Evolutionary conservation across 192 early-diverging fungal genomes (phyloP).

Genomic region (Backusella mclennaniae): DNA sequence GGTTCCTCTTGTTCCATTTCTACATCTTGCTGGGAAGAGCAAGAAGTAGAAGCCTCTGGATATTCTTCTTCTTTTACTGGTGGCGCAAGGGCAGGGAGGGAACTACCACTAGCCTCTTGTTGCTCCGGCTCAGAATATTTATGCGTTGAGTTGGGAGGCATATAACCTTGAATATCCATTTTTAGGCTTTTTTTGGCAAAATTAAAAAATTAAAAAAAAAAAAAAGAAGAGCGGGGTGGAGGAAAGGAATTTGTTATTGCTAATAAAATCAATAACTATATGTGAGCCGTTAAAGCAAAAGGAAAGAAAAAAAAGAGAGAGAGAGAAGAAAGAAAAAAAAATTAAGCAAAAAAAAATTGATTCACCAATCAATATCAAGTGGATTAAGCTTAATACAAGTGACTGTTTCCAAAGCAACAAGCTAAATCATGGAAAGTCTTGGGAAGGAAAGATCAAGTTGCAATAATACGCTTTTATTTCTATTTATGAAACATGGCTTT

Average conservation of each 20-base stretch:
- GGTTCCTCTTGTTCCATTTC: background rate
- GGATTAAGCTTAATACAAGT: background rate
- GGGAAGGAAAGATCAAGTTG: background rate
- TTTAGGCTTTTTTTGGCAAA: background rate
- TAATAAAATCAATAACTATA: background rate
- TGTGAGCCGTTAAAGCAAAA: conserved; percentile 1
- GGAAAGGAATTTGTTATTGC: background rate
- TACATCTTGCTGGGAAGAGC: background rate
- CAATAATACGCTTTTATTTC: background rate
- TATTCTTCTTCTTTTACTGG: background rate
- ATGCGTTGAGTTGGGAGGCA: background rate
- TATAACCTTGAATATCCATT: conserved; percentile 28
- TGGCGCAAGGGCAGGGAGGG: background rate
- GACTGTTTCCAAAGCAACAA: background rate
- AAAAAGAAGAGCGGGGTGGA: background rate
- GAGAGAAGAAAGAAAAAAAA: background rate
- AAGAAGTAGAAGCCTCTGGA: background rate
- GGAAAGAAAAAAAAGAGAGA: background rate
- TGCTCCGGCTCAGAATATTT: background rate
- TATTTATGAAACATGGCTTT: background rate
- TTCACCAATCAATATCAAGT: conserved; percentile 4
- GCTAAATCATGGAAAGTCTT: too few relatives aligned
- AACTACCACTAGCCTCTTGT: background rate
- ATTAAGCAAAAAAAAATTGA: conserved; percentile 12
- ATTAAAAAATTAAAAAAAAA: background rate